Evolutionary conservation across 1,284 basidiomycete genomes (phyloP), one percentile per base, ranked within the genome.

Genomic region (Lignosus rhinocerotis): DNA sequence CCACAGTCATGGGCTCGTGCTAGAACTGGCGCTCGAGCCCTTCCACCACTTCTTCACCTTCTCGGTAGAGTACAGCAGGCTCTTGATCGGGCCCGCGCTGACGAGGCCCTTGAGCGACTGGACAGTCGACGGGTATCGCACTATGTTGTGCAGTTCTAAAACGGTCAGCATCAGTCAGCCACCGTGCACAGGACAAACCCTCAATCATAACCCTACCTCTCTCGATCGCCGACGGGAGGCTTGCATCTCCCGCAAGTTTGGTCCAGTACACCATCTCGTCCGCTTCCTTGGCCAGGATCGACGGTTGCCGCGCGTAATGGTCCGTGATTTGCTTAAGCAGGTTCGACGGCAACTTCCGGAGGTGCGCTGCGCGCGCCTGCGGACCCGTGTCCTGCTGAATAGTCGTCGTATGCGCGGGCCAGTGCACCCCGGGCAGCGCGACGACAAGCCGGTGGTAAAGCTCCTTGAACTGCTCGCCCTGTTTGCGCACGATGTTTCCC

Each of bases 101-200:
- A 92, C 81, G 53, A 97, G 71, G 8, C 95, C 95, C 75, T 97
- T 98, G 64, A 92, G 66, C 7, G 89, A 84, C 76, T 98, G 94
- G 11, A 92, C 79, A 4, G 92, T 85, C 10, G 94, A 93, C 5
- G 95, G 93, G 59, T 85, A 81, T 60, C 87, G 81, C 51, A 97
- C 94, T 69, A 96, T 95, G 30, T 76, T 74, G 41, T 79, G 74
- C 77, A 94, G 85, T 74, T 93, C 92, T 93, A 66, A 19, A 49
- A 36, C 25, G 50, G 39, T 38, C 54, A 48, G 33, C 25, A 43
- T 46, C 51, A 58, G 17, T 51, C 19, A 58, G 58, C 38, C 38
- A 12, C 9, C 19, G 47, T 10, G 25, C 30, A 21, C 47, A 45
- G 31, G 25, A 25, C 25, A 32, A 6, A 21, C 11, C 31, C 21